phyloP scores from a whole-genome alignment of 768 basidiomycete genomes.

The Leccinum subtestaceum region DNA sequence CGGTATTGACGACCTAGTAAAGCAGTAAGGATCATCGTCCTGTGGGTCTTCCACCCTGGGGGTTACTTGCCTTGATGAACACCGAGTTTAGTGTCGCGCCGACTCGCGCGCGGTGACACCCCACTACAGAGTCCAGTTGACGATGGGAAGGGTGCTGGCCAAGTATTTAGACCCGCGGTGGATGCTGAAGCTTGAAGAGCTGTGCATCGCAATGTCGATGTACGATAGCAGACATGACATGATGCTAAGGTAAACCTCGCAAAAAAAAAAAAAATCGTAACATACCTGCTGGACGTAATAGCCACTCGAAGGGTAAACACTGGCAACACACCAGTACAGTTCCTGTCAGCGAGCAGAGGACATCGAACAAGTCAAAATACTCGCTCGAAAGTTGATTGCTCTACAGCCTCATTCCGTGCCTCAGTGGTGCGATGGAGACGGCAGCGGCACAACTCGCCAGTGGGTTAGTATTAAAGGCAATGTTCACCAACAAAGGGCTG shows the following conservation, averaged over 20 bases:
- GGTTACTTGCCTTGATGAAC: constrained; percentile 51
- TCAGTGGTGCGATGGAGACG: background rate
- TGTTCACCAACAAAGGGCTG: constrained; percentile 52
- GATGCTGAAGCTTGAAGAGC: constrained; percentile 48
- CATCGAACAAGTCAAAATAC: constrained; percentile 13
- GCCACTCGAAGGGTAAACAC: constrained; percentile 54
- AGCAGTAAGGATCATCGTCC: background rate
- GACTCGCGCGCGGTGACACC: constrained; percentile 39
- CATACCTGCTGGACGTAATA: constrained; percentile 58
- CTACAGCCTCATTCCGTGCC: constrained; percentile 24
- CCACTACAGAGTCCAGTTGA: constrained; percentile 55
- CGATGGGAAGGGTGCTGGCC: constrained; percentile 53
- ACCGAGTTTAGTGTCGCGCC: constrained; percentile 12
- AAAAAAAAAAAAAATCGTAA: too few relatives aligned
- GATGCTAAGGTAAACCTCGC: too few relatives aligned
- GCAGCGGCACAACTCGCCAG: constrained; percentile 42
- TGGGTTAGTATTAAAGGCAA: constrained; percentile 39
- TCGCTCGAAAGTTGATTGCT: constrained; percentile 60
- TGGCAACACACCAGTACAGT: constrained; percentile 33
- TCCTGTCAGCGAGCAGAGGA: background rate
- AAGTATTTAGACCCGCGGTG: constrained; percentile 61
- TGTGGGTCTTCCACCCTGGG: too few relatives aligned
- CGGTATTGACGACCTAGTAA: constrained; percentile 51
- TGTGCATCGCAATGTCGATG: constrained; percentile 17
- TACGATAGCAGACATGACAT: background rate